These are phyloP conservation scores for Termitomyces sp. DNA, from an alignment of 768 basidiomycete species.

Conservation along the genomic window DNA sequence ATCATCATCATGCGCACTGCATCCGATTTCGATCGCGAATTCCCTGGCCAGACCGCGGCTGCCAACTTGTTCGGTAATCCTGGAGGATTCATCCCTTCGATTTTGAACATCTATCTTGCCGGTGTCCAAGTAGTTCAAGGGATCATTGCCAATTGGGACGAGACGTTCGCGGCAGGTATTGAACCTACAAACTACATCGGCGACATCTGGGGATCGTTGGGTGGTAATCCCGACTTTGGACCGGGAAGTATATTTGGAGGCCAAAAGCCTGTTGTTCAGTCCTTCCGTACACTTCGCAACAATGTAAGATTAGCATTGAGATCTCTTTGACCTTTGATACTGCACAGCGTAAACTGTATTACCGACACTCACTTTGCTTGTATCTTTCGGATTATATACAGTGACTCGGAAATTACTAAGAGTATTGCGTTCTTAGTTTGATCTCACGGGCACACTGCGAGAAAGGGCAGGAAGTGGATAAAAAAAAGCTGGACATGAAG, in stretches of 20 bases:
- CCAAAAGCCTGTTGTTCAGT: not conserved
- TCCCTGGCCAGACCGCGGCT: slow-evolving; percentile 3
- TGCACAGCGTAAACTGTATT: not conserved
- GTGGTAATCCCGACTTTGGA: slow-evolving; percentile 10
- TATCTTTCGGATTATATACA: not conserved
- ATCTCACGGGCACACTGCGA: no score
- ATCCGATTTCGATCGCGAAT: slow-evolving; percentile 12
- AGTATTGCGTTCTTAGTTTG: no score
- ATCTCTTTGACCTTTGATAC: not conserved
- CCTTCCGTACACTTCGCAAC: not conserved
- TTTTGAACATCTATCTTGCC: slow-evolving; percentile 9
- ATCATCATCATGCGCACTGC: slow-evolving; percentile 13
- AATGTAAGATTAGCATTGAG: not conserved
- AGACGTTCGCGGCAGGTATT: slow-evolving; percentile 3
- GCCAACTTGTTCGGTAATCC: slow-evolving; percentile 7
- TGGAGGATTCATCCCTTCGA: slow-evolving; percentile 6
- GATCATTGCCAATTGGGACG: slow-evolving; percentile 2
- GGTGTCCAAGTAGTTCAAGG: slow-evolving; percentile 10
- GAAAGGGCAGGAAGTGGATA: no score
- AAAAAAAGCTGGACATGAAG: no score
- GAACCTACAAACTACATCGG: slow-evolving; percentile 11
- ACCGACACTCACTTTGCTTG: not conserved
- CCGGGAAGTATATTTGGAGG: slow-evolving; percentile 3
- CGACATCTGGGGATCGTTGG: slow-evolving; percentile 10
- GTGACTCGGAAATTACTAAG: no score